A percentile compares a stretch with the other conserved stretches of the same genome.
These are phyloP conservation scores for Trapa bicornis DNA, from an alignment of 345 rosid species.

Conservation along the genomic window DNA sequence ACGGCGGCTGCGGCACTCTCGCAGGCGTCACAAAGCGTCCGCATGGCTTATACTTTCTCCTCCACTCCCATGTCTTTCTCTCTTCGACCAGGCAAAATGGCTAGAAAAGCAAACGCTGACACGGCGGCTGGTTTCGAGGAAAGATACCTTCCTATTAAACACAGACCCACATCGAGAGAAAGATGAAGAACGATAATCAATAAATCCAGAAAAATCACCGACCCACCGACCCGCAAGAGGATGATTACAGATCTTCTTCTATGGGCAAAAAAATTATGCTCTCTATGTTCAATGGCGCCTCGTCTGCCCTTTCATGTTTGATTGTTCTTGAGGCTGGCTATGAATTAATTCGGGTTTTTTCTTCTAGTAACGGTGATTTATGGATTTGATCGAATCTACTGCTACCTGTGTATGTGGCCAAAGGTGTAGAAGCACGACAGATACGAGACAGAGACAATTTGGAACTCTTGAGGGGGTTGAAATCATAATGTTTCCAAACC, in stretches of 20 bases:
- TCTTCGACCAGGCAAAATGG: background rate
- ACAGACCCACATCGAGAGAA: background rate
- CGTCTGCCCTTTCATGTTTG: background rate
- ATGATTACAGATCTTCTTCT: background rate
- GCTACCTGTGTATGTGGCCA: background rate
- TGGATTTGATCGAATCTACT: background rate
- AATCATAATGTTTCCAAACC: too few species aligned
- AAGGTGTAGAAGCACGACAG: background rate
- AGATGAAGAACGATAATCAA: background rate
- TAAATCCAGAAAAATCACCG: background rate
- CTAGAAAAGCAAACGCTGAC: slow-evolving; percentile 6
- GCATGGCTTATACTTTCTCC: slow-evolving; percentile 30
- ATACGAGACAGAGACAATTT: background rate
- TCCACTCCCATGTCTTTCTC: slow-evolving; percentile 27
- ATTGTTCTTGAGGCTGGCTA: background rate
- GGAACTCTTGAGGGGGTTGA: background rate
- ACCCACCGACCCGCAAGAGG: background rate
- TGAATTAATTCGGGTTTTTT: background rate
- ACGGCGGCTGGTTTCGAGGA: background rate
- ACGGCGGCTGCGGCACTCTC: slow-evolving; percentile 75
- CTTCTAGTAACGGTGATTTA: background rate
- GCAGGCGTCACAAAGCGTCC: slow-evolving; percentile 77
- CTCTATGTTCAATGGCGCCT: background rate
- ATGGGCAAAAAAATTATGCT: too few species aligned
- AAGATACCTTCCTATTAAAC: background rate